phyloP scores from a whole-genome alignment of 768 basidiomycete genomes.

The Punctularia strigosozonata region DNA sequence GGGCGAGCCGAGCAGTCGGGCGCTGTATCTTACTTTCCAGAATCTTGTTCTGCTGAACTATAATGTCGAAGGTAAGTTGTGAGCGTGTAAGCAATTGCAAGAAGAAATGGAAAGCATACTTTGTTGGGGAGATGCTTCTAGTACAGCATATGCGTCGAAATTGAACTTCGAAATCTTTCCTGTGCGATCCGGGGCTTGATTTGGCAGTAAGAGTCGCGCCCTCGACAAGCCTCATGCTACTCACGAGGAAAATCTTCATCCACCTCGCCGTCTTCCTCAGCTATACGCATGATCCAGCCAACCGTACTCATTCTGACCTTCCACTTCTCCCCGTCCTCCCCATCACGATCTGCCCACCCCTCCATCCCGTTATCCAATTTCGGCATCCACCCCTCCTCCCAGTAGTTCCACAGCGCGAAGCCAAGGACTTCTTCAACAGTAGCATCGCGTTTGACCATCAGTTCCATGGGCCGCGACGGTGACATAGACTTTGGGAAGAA shows the following conservation, averaged over 20 bases:
- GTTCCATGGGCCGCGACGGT: slow-evolving; percentile 50
- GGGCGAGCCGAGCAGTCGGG: slow-evolving; percentile 61
- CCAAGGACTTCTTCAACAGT: slow-evolving; percentile 95
- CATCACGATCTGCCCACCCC: too few species aligned
- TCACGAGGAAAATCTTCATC: slow-evolving; percentile 97
- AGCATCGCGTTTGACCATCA: slow-evolving; percentile 77
- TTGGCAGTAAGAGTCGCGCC: neutral
- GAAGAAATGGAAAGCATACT: slow-evolving; percentile 26
- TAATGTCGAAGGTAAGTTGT: slow-evolving; percentile 1
- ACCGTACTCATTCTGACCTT: slow-evolving; percentile 53
- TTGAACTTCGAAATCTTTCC: slow-evolving; percentile 82
- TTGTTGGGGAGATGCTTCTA: slow-evolving; percentile 64
- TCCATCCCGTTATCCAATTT: slow-evolving; percentile 58
- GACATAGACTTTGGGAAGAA: slow-evolving; percentile 76
- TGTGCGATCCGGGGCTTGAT: slow-evolving; percentile 79
- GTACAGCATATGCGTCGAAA: slow-evolving; percentile 80
- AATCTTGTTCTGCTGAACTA: slow-evolving; percentile 68
- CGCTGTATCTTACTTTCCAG: slow-evolving; percentile 76
- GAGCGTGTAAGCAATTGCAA: neutral
- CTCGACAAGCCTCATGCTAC: slow-evolving; percentile 18
- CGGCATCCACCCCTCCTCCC: slow-evolving; percentile 79
- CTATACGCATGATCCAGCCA: slow-evolving; percentile 89
- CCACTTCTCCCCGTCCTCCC: slow-evolving; percentile 52
- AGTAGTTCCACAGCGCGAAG: slow-evolving; percentile 84
- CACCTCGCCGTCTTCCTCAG: slow-evolving; percentile 95